These are phyloP conservation scores for Coemansia sp. DNA, from an alignment of 192 early-diverging fungal genomes.

Conservation along the genomic window DNA sequence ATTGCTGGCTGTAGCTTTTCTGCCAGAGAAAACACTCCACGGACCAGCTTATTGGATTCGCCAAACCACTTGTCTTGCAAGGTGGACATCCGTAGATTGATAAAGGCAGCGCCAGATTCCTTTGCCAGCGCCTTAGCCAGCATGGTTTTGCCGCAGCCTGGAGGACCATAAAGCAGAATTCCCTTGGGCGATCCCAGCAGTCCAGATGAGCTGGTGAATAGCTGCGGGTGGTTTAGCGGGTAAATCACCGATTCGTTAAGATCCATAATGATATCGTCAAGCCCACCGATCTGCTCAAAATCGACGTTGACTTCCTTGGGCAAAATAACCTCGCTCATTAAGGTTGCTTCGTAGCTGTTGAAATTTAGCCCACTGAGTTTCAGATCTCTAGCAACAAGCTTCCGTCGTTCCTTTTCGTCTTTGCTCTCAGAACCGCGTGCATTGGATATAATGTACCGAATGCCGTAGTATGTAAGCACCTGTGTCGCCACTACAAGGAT, in stretches of 20 bases:
- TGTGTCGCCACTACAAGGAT: constrained; percentile 81
- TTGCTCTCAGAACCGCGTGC: constrained; percentile 74
- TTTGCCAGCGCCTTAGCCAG: constrained; percentile 95
- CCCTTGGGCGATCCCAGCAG: constrained; percentile 92
- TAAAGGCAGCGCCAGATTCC: constrained; percentile 96
- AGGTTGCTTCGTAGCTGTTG: constrained; percentile 90
- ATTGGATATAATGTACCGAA: constrained; percentile 77
- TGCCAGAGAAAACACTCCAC: constrained; percentile 91
- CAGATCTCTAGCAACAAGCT: constrained; percentile 32
- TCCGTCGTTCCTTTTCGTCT: constrained; percentile 70
- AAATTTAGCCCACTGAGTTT: constrained; percentile 61
- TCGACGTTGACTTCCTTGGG: constrained; percentile 84
- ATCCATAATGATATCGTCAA: constrained; percentile 88
- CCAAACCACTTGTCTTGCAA: constrained; percentile 99
- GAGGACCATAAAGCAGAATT: constrained; percentile 92
- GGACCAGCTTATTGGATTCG: constrained; percentile 90
- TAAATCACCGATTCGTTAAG: constrained; percentile 95
- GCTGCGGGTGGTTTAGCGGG: constrained; percentile 87
- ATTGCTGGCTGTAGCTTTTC: constrained; percentile 93
- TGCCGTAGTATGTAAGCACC: constrained; percentile 80
- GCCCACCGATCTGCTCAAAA: constrained; percentile 89
- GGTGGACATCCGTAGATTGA: constrained; percentile 95
- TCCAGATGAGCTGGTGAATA: constrained; percentile 82
- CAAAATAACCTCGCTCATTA: constrained; percentile 90
- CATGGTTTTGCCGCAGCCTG: constrained; percentile 98